These are phyloP conservation scores for Candida coquimbonensis DNA, from an alignment of 805 yeast genomes.

Conservation along the genomic window DNA sequence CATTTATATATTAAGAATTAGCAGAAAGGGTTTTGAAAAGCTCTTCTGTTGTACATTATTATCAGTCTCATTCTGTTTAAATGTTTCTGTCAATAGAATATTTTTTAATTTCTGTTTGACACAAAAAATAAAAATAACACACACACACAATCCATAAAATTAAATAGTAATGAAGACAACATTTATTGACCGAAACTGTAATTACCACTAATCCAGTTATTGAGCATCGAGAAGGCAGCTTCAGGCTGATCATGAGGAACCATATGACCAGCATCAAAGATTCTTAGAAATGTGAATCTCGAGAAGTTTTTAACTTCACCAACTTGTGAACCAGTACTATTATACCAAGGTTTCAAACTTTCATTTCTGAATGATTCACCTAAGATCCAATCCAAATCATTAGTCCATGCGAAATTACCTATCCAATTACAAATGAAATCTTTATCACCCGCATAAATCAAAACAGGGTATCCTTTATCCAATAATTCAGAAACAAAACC, in stretches of 20 bases:
- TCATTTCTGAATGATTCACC: constrained; percentile 38
- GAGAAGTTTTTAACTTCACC: constrained; percentile 74
- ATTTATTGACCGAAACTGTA: constrained; percentile 13
- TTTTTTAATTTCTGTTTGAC: background rate
- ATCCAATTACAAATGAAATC: constrained; percentile 92
- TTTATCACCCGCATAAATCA: constrained; percentile 91
- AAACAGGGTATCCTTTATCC: constrained; percentile 66
- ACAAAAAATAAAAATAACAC: too few species aligned
- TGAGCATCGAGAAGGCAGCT: constrained; percentile 60
- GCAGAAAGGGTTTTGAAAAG: background rate
- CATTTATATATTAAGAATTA: background rate
- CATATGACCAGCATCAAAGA: constrained; percentile 86
- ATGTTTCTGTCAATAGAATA: background rate
- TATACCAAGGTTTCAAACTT: constrained; percentile 36
- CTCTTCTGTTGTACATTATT: too few species aligned
- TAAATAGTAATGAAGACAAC: background rate
- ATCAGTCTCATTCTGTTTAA: background rate
- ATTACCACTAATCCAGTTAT: constrained; percentile 63
- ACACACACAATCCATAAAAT: background rate
- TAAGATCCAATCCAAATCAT: constrained; percentile 59
- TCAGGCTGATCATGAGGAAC: constrained; percentile 86
- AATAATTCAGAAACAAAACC: constrained; percentile 61
- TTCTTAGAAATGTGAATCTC: constrained; percentile 68
- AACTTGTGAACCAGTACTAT: constrained; percentile 32
- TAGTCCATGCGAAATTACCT: constrained; percentile 77